A percentile compares a stretch with the other conserved stretches of the same genome.
phyloP scores from a whole-genome alignment of 495 filamentous ascomycete species.

The Neurospora sp. region DNA sequence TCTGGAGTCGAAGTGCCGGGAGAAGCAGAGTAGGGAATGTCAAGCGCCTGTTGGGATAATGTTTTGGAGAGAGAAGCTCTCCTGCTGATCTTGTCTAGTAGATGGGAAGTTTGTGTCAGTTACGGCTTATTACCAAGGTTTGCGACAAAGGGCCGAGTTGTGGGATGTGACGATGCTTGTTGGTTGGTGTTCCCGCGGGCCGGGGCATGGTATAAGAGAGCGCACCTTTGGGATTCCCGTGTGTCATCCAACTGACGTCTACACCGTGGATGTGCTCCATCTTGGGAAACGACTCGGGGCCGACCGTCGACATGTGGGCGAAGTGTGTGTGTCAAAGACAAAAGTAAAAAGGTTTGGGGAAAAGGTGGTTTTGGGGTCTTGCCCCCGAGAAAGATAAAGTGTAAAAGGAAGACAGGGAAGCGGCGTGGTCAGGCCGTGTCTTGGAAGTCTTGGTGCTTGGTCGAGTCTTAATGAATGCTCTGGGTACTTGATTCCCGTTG shows the following conservation, averaged over 20 bases:
- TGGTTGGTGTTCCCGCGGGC: neutral
- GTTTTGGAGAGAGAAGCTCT: slow-evolving; percentile 8
- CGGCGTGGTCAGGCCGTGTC: neutral
- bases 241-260: slow-evolving; percentile 59
- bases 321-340: neutral
- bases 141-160: neutral
- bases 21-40: slow-evolving; percentile 4
- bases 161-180: neutral
- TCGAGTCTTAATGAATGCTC: neutral
- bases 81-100: slow-evolving; percentile 16
- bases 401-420: neutral
- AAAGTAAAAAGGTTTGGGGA: neutral
- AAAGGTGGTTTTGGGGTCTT: neutral
- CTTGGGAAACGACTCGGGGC: slow-evolving; percentile 9
- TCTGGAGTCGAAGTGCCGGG: slow-evolving; percentile 1
- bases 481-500: neutral
- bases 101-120: neutral
- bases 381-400: neutral
- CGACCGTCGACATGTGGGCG: neutral
- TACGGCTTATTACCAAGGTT: neutral
- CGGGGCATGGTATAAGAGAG: neutral
- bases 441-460: neutral
- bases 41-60: slow-evolving; percentile 12
- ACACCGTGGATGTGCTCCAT: slow-evolving; percentile 58
- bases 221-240: slow-evolving; percentile 35